A percentile compares a stretch with the other conserved stretches of the same genome.
phyloP scores from a whole-genome alignment of 2,329 filamentous ascomycete species.

The Nothomitra cinnamomea region DNA sequence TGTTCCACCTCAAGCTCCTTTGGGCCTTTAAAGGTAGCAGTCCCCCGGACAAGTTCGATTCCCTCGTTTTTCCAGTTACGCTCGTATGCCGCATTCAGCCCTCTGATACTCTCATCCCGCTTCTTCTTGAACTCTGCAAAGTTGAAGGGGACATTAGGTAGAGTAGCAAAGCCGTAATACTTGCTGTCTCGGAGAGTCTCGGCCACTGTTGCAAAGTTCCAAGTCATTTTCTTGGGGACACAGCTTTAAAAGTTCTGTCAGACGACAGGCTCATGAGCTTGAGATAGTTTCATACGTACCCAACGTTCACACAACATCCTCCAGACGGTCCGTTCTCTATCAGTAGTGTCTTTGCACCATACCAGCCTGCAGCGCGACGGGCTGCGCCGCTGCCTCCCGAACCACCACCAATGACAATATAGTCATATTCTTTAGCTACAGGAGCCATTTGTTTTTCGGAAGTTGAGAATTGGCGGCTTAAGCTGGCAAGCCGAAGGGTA shows the following conservation, averaged over 20 bases:
- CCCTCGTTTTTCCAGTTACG: constrained; percentile 68
- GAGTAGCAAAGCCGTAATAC: constrained; percentile 60
- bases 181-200: constrained; percentile 65
- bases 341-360: constrained; percentile 62
- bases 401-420: constrained; percentile 71
- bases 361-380: constrained; percentile 55
- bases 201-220: constrained; percentile 63
- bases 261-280: background rate
- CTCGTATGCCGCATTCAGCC: constrained; percentile 78
- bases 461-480: constrained; percentile 32
- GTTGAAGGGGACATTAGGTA: constrained; percentile 59
- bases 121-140: constrained; percentile 68
- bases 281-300: constrained; percentile 29
- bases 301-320: constrained; percentile 82
- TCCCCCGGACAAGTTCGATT: constrained; percentile 67
- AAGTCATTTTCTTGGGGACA: constrained; percentile 80
- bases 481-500: constrained; percentile 23
- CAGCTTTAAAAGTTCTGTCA: constrained; percentile 26
- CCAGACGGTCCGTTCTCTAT: constrained; percentile 61
- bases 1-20: constrained; percentile 59
- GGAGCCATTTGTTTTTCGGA: constrained; percentile 29
- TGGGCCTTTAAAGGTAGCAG: constrained; percentile 50
- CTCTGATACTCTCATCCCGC: constrained; percentile 65
- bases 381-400: constrained; percentile 68
- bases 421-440: constrained; percentile 65